Evolutionary conservation across 2,329 filamentous ascomycete species (phyloP).

Genomic region (Hypoxylon sp.): DNA sequence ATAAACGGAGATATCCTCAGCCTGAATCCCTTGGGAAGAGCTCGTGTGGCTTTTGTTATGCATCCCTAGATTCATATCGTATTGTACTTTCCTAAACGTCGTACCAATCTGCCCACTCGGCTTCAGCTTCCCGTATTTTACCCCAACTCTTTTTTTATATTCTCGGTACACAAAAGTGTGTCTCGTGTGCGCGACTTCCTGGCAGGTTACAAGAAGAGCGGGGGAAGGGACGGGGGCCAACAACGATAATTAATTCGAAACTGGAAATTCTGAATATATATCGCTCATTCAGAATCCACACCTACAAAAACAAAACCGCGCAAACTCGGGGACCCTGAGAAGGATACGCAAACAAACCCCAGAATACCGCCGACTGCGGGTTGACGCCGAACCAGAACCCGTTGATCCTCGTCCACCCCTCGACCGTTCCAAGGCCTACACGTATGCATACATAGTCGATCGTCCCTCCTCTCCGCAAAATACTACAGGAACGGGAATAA

Average conservation of each 20-base stretch:
- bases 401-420: slow-evolving; percentile 32
- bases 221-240: slow-evolving; percentile 24
- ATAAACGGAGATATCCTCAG: slow-evolving; percentile 16
- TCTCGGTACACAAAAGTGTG: slow-evolving; percentile 10
- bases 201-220: slow-evolving; percentile 21
- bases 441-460: slow-evolving; percentile 43
- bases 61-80: slow-evolving; percentile 13
- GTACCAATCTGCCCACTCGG: slow-evolving; percentile 8
- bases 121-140: slow-evolving; percentile 20
- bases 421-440: slow-evolving; percentile 38
- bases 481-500: slow-evolving; percentile 10
- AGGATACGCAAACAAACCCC: slow-evolving; percentile 15
- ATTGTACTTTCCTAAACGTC: not conserved
- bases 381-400: slow-evolving; percentile 20
- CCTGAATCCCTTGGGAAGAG: slow-evolving; percentile 8
- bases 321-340: slow-evolving; percentile 25
- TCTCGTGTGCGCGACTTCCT: slow-evolving; percentile 36
- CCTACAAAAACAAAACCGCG: slow-evolving; percentile 29
- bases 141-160: slow-evolving; percentile 17
- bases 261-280: slow-evolving; percentile 28
- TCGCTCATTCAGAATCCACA: slow-evolving; percentile 36
- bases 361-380: slow-evolving; percentile 10
- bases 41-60: slow-evolving; percentile 1
- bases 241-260: slow-evolving; percentile 33
- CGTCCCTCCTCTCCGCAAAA: slow-evolving; percentile 21